Percentiles rank a stretch among this genome's conserved stretches.
phyloP scores from a whole-genome alignment of 1,284 basidiomycete genomes.

The Apiotrichum akiyoshidainum region DNA sequence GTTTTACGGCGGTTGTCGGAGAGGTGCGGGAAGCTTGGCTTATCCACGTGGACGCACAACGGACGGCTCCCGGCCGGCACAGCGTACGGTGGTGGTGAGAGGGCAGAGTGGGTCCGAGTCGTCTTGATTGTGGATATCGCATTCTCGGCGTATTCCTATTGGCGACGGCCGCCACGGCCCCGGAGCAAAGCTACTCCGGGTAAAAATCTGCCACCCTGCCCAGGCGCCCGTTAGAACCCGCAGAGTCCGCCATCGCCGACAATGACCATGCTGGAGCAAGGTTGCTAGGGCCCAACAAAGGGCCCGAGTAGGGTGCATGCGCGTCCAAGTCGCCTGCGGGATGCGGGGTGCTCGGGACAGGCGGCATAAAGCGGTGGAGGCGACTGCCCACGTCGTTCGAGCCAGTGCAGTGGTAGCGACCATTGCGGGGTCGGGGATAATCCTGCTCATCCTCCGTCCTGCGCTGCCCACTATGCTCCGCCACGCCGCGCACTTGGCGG shows the following conservation, averaged over 20 bases:
- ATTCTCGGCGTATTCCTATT: too few species aligned
- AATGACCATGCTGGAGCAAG: too few species aligned
- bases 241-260: too few species aligned
- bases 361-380: slow-evolving; percentile 7
- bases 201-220: too few species aligned
- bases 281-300: too few species aligned
- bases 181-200: too few species aligned
- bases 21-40: neutral
- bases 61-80: neutral
- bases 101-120: neutral
- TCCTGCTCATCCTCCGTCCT: neutral
- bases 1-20: slow-evolving; percentile 6
- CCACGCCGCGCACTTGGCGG: neutral
- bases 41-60: neutral
- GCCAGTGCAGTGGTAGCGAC: neutral
- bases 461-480: neutral
- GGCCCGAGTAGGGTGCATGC: neutral
- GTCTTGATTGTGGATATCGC: neutral
- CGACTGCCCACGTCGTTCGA: slow-evolving; percentile 1
- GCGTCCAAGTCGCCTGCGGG: neutral
- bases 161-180: too few species aligned
- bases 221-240: too few species aligned
- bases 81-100: too few species aligned
- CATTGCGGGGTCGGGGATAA: slow-evolving; percentile 2
- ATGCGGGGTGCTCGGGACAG: slow-evolving; percentile 5